These are phyloP conservation scores for Hypomyces rosellus DNA, from an alignment of 2,329 filamentous ascomycete species.

Conservation along the genomic window DNA sequence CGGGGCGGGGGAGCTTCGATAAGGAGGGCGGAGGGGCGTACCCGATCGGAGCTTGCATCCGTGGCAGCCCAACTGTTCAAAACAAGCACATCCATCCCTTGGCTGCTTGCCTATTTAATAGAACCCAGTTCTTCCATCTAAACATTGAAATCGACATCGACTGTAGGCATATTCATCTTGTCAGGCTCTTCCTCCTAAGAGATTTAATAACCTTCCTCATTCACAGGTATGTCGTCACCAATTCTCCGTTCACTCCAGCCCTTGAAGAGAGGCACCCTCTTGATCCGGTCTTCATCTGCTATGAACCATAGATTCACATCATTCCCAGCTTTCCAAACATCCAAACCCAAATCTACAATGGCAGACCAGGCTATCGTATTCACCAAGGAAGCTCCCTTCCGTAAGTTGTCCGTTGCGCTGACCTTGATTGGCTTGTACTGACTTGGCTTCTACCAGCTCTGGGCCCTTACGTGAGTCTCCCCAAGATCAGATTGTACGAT, in stretches of 20 bases:
- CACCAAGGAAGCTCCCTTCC: conserved; percentile 53
- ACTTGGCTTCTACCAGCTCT: conserved; percentile 37
- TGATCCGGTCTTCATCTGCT: conserved; percentile 8
- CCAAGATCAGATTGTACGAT: neutral
- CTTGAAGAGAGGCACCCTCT: conserved; percentile 4
- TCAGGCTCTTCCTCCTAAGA: neutral
- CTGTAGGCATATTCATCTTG: neutral
- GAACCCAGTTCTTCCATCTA: neutral
- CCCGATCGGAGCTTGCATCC: neutral
- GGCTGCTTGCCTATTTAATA: conserved; percentile 1
- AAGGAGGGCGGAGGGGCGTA: conserved; percentile 6
- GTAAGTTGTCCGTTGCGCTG: conserved; percentile 33
- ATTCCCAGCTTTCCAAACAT: conserved; percentile 21
- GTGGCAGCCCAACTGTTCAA: no score
- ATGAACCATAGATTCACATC: conserved; percentile 24
- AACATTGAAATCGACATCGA: neutral
- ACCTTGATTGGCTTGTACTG: neutral
- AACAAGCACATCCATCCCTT: neutral
- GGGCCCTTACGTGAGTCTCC: conserved; percentile 53
- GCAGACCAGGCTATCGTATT: conserved; percentile 46
- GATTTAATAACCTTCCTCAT: neutral
- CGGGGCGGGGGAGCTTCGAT: conserved; percentile 8
- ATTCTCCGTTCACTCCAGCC: conserved; percentile 11
- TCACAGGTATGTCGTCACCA: conserved; percentile 22
- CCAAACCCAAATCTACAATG: conserved; percentile 35